Evolutionary conservation across 2,329 filamentous ascomycete genomes (phyloP), one percentile per base, ranked within the genome.

Genomic region (Salinomyces thailandicus): DNA sequence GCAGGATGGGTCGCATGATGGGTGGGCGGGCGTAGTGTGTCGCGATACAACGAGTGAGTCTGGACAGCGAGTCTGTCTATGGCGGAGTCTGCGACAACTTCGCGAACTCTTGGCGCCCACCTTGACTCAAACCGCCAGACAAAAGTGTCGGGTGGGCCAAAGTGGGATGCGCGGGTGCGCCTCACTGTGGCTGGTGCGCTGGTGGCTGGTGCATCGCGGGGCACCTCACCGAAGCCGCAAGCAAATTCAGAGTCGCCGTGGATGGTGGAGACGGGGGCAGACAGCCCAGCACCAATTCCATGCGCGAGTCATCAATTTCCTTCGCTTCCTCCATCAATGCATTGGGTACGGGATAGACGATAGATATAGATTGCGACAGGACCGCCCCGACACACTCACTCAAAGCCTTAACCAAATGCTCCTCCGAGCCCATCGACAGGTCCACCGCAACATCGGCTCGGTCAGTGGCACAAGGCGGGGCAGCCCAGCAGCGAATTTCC

Each of bases 1-100:
- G 76, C 55, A 98, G 73, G 66, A 95, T 93, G 60, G 91, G 91
- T 72, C 91, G 85, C 91, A 98, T 98, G 45, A 66, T 85, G 68
- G 63, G 44, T 36, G 42, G 48, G 33, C 42, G 37, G 33, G 18
- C 39, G 27, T 36, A 13, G 31, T 16, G 13, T 16, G 18, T 33
- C 27, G 14, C 11, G 11, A 26, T n/a, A 26, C 9, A 26, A n/a
- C 9, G 22, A 26, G 22, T 26, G n/a, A 26, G 22, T 26, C 22
- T n/a, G 2, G 22, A 9, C 22, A 26, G 22, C n/a, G 9, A 26
- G n/a, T 26, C 22, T 26, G n/a, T n/a, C n/a, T n/a, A n/a, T n/a
- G n/a, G n/a, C n/a, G n/a, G n/a, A n/a, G n/a, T n/a, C n/a, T n/a
- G n/a, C n/a, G n/a, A n/a, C n/a, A n/a, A n/a, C n/a, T 16, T 8